Evolutionary conservation across 441 rosid species (phyloP).

Genomic region (Pelargonium cotyledonis): DNA sequence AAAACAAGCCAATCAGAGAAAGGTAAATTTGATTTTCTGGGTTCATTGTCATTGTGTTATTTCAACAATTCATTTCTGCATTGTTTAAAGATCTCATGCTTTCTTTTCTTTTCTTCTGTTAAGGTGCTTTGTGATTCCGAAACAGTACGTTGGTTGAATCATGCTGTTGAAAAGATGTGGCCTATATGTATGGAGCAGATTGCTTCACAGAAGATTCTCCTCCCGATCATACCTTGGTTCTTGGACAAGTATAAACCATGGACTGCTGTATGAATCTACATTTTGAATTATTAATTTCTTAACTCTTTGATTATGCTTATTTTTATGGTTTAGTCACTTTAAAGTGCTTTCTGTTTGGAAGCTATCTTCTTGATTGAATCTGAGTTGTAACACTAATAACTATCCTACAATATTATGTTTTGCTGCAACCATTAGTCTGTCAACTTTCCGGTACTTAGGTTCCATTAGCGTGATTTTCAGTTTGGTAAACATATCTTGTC

Average conservation of each 20-base stretch:
- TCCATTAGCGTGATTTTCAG: no score
- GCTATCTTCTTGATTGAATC: no score
- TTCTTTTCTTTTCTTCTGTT: constrained; percentile 11
- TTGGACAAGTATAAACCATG: constrained; percentile 89
- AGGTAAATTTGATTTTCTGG: constrained; percentile 34
- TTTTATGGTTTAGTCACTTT: background rate
- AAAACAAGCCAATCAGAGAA: constrained; percentile 60
- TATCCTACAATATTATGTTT: no score
- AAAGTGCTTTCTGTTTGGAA: background rate
- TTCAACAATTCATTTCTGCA: constrained; percentile 5
- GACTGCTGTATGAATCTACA: constrained; percentile 59
- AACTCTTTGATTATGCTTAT: background rate
- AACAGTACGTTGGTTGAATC: constrained; percentile 80
- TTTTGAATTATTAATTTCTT: no score
- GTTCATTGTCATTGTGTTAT: background rate
- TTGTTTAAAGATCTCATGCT: background rate
- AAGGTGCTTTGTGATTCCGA: constrained; percentile 82
- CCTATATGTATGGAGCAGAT: constrained; percentile 87
- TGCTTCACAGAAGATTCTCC: constrained; percentile 78
- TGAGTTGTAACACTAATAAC: no score
- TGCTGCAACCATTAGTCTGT: no score
- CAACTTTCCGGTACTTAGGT: no score
- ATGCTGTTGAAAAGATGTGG: constrained; percentile 83
- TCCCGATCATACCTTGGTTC: constrained; percentile 95
- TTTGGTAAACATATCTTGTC: no score